Evolutionary conservation across 2,329 filamentous ascomycete genomes (phyloP), one percentile per base, ranked within the genome.

Genomic region (Paraconiothyrium sp.): DNA sequence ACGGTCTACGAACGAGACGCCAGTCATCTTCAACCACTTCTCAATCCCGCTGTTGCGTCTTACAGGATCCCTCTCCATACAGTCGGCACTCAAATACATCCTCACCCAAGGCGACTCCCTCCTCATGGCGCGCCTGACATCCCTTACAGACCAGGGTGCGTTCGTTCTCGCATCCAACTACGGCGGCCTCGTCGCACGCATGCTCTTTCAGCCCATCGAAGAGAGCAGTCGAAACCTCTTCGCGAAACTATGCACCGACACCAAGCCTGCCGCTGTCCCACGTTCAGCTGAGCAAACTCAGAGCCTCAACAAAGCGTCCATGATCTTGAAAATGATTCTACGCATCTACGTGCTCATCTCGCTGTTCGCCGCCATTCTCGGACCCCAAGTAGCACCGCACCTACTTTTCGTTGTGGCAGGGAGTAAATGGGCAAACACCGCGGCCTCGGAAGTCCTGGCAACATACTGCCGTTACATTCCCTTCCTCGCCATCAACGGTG

Each of bases 101-200:
- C 86, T 99, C 56, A 98, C 95, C 0, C 93, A 98, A 80, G 95
- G 94, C 62, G 95, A 99, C 80, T 93, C 93, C 1, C 87, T 98
- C 68, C 88, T 98, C 54, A 90, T 99, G 65, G 90, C 92, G 16
- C 81, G 89, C 13, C 84, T 98, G 60, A 90, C 94, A 7, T 89
- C 89, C 0, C 86, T 95, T 1, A 84, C 88, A 46, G 91, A 94
- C 4, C 95, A 98, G 81, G 95, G 95, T 14, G 89, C 93, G 39
- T 99, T 98, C 74, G 93, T 94, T 0, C 85, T 99, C 5, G 95
- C 94, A 56, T 93, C 93, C 71, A 99, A 98, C 78, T 99, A 85
- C 76, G 95, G 95, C 24, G 92, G 94, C 2, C 86, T 99, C 0
- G 82, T 97, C 32, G 95, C 95, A 0, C 88, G 95, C 3, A 88